Conservation (phyloP, 208 protist genomes). For the Angomonas deanei region DNA sequence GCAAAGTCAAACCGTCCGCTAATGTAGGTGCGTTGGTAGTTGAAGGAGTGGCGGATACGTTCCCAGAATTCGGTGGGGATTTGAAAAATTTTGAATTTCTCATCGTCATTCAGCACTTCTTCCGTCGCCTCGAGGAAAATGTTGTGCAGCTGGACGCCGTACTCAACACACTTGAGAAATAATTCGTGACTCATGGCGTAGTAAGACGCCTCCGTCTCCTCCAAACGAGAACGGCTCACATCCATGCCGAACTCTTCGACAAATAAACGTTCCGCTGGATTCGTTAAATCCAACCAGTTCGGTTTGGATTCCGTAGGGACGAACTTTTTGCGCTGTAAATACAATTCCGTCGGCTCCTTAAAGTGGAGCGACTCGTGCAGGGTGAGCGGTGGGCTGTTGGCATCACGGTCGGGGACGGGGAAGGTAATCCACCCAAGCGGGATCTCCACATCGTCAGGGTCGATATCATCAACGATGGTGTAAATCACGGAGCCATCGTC, state of each 20-base stretch:
- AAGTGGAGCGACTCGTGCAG: slow-evolving; percentile 67
- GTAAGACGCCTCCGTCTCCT: slow-evolving; percentile 65
- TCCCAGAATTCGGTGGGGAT: slow-evolving; percentile 84
- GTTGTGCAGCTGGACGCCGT: slow-evolving; percentile 64
- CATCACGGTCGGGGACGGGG: slow-evolving; percentile 55
- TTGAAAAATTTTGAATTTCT: slow-evolving; percentile 53
- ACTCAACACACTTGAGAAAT: slow-evolving; percentile 46
- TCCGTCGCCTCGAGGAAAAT: slow-evolving; percentile 87
- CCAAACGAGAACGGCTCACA: slow-evolving; percentile 45
- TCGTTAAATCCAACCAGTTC: slow-evolving; percentile 75
- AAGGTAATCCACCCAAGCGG: slow-evolving; percentile 85
- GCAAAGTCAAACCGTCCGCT: slow-evolving; percentile 89
- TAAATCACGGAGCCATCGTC: slow-evolving; percentile 35
- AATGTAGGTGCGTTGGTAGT: slow-evolving; percentile 66
- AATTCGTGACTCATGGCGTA: slow-evolving; percentile 81
- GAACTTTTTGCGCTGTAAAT: slow-evolving; percentile 54
- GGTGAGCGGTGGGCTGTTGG: slow-evolving; percentile 23
- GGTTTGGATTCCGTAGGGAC: slow-evolving; percentile 28
- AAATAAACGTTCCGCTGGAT: slow-evolving; percentile 73
- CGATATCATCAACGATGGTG: slow-evolving; percentile 63
- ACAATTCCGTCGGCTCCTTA: slow-evolving; percentile 30
- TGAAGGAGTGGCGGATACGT: slow-evolving; percentile 75
- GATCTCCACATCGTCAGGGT: slow-evolving; percentile 37
- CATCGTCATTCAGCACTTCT: slow-evolving; percentile 70
- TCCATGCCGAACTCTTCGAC: slow-evolving; percentile 76